Evolutionary conservation across 2,329 filamentous ascomycete species (phyloP).

Genomic region (Aspergillus viridinutans): DNA sequence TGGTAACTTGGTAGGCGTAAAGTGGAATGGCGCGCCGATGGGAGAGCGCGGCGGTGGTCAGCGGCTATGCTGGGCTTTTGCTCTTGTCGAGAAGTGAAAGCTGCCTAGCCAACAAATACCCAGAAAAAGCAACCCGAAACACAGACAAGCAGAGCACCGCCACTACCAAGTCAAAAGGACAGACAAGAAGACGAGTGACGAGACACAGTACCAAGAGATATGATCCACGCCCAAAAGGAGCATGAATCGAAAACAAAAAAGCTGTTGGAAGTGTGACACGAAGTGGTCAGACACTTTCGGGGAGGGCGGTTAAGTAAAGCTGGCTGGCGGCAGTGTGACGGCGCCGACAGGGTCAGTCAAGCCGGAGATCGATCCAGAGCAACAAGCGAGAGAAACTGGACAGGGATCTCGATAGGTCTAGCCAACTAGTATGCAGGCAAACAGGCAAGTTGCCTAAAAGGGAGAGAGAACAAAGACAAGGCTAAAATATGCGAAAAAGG

Average conservation of each 20-base stretch:
- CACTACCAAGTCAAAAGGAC: background rate
- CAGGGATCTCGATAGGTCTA: slow-evolving; percentile 12
- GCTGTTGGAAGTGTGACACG: slow-evolving; percentile 8
- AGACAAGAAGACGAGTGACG: slow-evolving; percentile 1
- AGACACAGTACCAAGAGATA: slow-evolving; percentile 6
- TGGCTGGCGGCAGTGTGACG: slow-evolving; percentile 24
- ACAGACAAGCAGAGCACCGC: background rate
- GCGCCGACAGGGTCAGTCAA: slow-evolving; percentile 19
- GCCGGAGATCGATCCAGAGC: slow-evolving; percentile 18
- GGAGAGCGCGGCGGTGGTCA: slow-evolving; percentile 6
- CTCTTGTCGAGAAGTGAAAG: slow-evolving; percentile 3
- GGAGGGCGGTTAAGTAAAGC: slow-evolving; percentile 22
- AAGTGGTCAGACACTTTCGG: slow-evolving; percentile 15
- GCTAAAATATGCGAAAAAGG: background rate
- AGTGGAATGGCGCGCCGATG: slow-evolving; percentile 13
- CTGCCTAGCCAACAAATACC: slow-evolving; percentile 4
- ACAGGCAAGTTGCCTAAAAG: slow-evolving; percentile 21
- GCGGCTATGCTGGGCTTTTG: slow-evolving; percentile 14
- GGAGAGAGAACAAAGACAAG: slow-evolving; percentile 27
- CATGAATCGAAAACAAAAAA: slow-evolving; percentile 12
- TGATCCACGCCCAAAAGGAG: slow-evolving; percentile 3
- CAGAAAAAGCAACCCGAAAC: background rate
- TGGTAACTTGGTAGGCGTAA: slow-evolving; percentile 3
- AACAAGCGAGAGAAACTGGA: slow-evolving; percentile 21
- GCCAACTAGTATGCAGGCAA: slow-evolving; percentile 16